Evolutionary conservation across 495 filamentous ascomycete species (phyloP), one percentile per base, ranked within the genome.

Genomic region (Penicillium tannophilum): DNA sequence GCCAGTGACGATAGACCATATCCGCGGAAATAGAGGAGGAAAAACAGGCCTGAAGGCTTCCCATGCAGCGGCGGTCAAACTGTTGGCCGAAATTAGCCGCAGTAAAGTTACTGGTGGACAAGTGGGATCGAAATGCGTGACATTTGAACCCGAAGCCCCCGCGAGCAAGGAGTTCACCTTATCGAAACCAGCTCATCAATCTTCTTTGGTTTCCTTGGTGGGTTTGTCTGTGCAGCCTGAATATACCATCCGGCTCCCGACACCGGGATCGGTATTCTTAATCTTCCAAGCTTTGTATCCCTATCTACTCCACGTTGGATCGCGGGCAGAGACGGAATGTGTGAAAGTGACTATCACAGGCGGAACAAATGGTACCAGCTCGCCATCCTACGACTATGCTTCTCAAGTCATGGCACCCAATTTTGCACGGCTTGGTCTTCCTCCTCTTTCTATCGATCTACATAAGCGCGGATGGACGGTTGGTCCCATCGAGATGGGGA

Each of bases 231-330:
- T 65, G 7, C 56, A 69, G 19, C 16, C 68, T 12, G 69, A 71
- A 46, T 73, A 77, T 58, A 63, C 66, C 24, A 74, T 79, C 17
- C 42, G 49, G n/a, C 59, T 73, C 20, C 30, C 60, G 3, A 79
- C 74, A 10, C 65, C 73, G 2, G 76, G 76, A 12, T 68, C 73
- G 44, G 81, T 90, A 0, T 75, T 86, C 54, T 77, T 95, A n/a
- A 84, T 93, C 28, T 84, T 94, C 61, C 92, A 96, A 71, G 88
- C 92, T 2, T 72, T 96, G 4, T 83, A 95, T 42, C 92, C 92
- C 0, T 93, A 87, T 69, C 69, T 94, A 3, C 69, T 95, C 2
- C 85, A 87, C 58, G 79, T 84, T 1, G 77, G 77, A 48, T 63
- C 70, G 14, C 56, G 39, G 30, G 46, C 53, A 46, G 2, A 33